Evolutionary conservation across 495 filamentous ascomycete genomes (phyloP), one percentile per base, ranked within the genome.

Genomic region (Penicillium salamii): DNA sequence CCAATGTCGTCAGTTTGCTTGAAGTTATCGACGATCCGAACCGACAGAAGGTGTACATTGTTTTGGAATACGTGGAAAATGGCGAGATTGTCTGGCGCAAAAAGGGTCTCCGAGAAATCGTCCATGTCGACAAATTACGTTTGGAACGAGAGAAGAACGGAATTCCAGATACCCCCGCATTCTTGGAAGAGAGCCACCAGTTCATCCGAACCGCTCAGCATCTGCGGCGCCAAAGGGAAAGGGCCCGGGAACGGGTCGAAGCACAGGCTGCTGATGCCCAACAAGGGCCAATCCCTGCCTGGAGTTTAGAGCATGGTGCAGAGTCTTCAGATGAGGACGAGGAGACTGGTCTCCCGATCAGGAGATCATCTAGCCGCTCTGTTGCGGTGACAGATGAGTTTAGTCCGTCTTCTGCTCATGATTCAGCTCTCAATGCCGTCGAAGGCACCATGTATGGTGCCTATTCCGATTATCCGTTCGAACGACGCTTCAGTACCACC

Each of bases 1-100:
- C 89, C 13, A 95, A 97, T 54, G 88, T 99, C 33, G 95, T 97
- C 50, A 90, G 87, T 59, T 74, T 99, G 41, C 78, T 97, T 20
- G 93, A 99, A 67, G 91, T 99, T 58, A 97, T 99, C 58, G 93
- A 99, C 59, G 93, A 99, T 64, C 90, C 91, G 1, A 87, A 89
- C 55, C 79, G 86, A 48, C 92, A 93, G 72, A 99, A 99, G 70
- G 95, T 99, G 47, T 97, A 99, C 70, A 89, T 99, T 67, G 89
- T 97, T 17, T 74, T 99, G 33, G 93, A 99, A 64, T 91, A 88
- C 66, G 90, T 97, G 50, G 88, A 96, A 61, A 80, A 89, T 18
- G 91, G 93, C 39, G 95, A 99, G 67, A 89, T 99, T 28, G 75
- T 88, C 17, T 99, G 93, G 93, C 82, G 92, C 32, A 90, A 86